These are phyloP conservation scores for Baudoinia panamericana DNA, from an alignment of 495 filamentous ascomycete species.

Conservation along the genomic window DNA sequence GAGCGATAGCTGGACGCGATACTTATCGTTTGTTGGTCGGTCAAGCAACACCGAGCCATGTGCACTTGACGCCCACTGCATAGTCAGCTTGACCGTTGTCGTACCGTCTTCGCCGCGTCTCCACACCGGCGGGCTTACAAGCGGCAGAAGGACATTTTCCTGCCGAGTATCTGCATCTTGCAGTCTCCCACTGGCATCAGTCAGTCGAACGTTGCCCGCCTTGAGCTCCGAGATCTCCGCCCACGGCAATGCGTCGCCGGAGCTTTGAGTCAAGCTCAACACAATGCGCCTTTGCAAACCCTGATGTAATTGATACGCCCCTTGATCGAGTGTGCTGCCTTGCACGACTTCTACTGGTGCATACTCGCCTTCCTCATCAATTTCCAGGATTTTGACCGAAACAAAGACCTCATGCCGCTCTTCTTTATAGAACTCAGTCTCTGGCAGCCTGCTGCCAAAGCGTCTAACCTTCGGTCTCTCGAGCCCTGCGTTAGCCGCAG, in stretches of 20 bases:
- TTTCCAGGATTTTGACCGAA: slow-evolving; percentile 72
- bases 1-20: slow-evolving; percentile 76
- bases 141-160: slow-evolving; percentile 62
- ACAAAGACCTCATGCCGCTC: slow-evolving; percentile 91
- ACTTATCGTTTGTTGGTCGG: slow-evolving; percentile 76
- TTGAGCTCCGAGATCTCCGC: slow-evolving; percentile 60
- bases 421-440: slow-evolving; percentile 82
- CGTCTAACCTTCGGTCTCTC: slow-evolving; percentile 8
- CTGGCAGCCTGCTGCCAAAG: slow-evolving; percentile 54
- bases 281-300: slow-evolving; percentile 82
- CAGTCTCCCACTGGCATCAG: slow-evolving; percentile 73
- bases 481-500: slow-evolving; percentile 30
- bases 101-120: slow-evolving; percentile 82
- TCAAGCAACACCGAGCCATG: slow-evolving; percentile 84
- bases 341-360: slow-evolving; percentile 86
- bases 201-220: slow-evolving; percentile 64
- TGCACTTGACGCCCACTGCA: slow-evolving; percentile 92
- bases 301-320: slow-evolving; percentile 89
- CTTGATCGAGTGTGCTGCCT: slow-evolving; percentile 62
- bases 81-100: slow-evolving; percentile 67
- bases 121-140: slow-evolving; percentile 59
- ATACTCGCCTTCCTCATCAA: slow-evolving; percentile 83
- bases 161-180: slow-evolving; percentile 57
- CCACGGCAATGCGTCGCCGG: slow-evolving; percentile 77
- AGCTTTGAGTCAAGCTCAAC: slow-evolving; percentile 76